phyloP scores from a whole-genome alignment of 2,329 filamentous ascomycete genomes.

The Alternaria brassicicola region DNA sequence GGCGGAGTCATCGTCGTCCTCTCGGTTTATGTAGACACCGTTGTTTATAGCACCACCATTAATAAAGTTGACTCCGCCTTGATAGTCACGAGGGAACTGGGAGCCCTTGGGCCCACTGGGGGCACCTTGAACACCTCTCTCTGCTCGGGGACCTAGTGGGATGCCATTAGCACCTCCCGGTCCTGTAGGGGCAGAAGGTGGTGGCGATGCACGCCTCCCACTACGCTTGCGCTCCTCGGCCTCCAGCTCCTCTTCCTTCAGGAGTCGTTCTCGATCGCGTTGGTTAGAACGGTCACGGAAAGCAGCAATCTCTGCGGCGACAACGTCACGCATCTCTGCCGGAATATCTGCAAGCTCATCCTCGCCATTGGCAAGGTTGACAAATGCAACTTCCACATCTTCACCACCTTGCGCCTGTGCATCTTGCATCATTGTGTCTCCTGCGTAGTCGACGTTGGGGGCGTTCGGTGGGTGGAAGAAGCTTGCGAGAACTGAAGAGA shows the following conservation, averaged over 20 bases:
- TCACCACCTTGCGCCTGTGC: constrained; percentile 59
- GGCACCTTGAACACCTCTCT: constrained; percentile 71
- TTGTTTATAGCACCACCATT: constrained; percentile 75
- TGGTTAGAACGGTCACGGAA: constrained; percentile 92
- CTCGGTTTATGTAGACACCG: constrained; percentile 60
- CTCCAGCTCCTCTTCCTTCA: constrained; percentile 90
- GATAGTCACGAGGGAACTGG: constrained; percentile 73
- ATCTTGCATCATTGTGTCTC: constrained; percentile 73
- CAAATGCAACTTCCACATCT: constrained; percentile 84
- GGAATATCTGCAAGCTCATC: constrained; percentile 96
- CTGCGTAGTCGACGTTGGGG: constrained; percentile 61
- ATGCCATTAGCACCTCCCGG: constrained; percentile 73
- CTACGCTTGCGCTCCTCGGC: constrained; percentile 80
- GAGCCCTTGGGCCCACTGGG: constrained; percentile 73
- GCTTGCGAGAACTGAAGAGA: constrained; percentile 72
- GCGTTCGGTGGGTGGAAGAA: constrained; percentile 68
- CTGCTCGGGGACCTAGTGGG: constrained; percentile 72
- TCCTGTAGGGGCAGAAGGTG: constrained; percentile 62
- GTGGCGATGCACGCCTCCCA: constrained; percentile 70
- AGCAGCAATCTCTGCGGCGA: constrained; percentile 89
- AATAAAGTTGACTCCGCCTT: constrained; percentile 81
- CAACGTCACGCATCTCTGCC: constrained; percentile 92
- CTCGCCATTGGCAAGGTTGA: constrained; percentile 74
- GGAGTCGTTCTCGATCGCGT: constrained; percentile 84
- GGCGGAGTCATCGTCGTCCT: constrained; percentile 86